Conservation (phyloP, 78 protist species). For the Dictyostelium capitatum region DNA sequence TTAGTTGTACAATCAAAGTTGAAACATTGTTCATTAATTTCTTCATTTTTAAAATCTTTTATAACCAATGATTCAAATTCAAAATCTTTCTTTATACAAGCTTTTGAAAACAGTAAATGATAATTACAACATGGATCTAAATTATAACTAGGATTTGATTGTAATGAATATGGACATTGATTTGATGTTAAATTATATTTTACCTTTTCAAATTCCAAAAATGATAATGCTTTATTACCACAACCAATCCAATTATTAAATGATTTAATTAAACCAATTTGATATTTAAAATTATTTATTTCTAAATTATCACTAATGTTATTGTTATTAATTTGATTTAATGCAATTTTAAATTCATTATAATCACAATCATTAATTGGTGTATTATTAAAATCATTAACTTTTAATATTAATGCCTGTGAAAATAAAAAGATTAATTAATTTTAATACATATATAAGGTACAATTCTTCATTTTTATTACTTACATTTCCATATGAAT, state of each 20-base stretch:
- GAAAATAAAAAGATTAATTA: not conserved
- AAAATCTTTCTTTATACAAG: not conserved
- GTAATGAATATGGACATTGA: not conserved
- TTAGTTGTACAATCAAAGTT: constrained; percentile 4
- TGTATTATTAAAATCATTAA: not conserved
- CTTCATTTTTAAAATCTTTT: not conserved
- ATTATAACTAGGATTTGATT: not conserved
- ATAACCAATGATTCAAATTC: not conserved
- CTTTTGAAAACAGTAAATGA: constrained; percentile 25
- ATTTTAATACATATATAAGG: not conserved
- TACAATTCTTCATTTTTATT: too few relatives aligned
- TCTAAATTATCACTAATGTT: not conserved
- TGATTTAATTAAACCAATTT: not conserved
- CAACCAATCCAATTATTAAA: not conserved
- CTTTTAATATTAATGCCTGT: not conserved
- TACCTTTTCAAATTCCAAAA: not conserved
- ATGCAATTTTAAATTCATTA: not conserved
- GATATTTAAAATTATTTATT: not conserved
- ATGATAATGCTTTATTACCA: not conserved
- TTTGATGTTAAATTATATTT: not conserved
- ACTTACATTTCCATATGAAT: not conserved
- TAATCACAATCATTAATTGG: not conserved
- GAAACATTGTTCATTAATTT: constrained; percentile 2
- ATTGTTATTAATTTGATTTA: not conserved
- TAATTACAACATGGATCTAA: constrained; percentile 45